These are phyloP conservation scores for Poa annua DNA, from an alignment of 176 grass and related monocot species.

Conservation along the genomic window DNA sequence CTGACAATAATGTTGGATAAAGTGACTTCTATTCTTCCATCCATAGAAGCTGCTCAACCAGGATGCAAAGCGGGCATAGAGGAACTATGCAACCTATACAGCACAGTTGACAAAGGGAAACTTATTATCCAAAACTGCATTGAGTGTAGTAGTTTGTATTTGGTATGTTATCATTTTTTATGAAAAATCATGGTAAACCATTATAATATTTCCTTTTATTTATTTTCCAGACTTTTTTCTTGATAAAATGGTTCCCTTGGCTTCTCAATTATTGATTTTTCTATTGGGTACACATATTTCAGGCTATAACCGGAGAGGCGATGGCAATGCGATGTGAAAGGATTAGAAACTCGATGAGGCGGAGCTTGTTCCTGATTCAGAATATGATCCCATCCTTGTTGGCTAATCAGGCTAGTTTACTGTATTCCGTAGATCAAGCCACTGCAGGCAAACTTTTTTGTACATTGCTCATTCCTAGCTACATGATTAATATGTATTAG, in stretches of 20 bases:
- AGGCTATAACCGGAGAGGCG: constrained; percentile 80
- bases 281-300: constrained; percentile 17
- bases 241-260: background rate
- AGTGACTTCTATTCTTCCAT: constrained; percentile 76
- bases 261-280: constrained; percentile 20
- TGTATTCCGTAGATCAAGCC: background rate
- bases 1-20: constrained; percentile 80
- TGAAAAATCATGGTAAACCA: background rate
- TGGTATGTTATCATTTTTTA: constrained; percentile 59
- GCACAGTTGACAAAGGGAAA: constrained; percentile 80
- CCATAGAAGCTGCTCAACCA: constrained; percentile 84
- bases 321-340: constrained; percentile 67
- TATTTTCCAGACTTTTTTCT: background rate
- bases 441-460: background rate
- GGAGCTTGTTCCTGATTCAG: constrained; percentile 79
- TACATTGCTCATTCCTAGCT: background rate
- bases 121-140: constrained; percentile 69
- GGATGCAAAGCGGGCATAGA: constrained; percentile 79
- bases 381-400: constrained; percentile 68
- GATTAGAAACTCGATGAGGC: constrained; percentile 59
- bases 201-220: constrained; percentile 19
- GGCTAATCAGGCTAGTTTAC: constrained; percentile 66
- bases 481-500: background rate
- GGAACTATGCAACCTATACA: constrained; percentile 83
- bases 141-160: constrained; percentile 85